A percentile compares a stretch with the other conserved stretches of the same genome.
Conservation (phyloP, 352 stramenopile genomes). For the Phytophthora hibernalis region DNA sequence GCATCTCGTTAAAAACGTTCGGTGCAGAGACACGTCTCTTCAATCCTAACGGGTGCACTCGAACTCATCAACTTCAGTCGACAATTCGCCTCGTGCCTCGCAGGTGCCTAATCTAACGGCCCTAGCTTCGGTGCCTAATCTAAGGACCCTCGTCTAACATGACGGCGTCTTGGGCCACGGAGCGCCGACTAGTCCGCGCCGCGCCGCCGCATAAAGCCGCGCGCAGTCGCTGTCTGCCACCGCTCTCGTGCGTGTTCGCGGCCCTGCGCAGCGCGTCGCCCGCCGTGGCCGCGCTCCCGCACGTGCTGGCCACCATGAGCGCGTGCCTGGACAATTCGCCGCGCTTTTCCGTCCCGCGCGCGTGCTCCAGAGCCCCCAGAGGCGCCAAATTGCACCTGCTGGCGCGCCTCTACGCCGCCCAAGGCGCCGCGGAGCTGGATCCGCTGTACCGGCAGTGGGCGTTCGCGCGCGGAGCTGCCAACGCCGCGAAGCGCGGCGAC, state of each 20-base stretch:
- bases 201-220: not conserved
- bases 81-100: conserved; percentile 9
- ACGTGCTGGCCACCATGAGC: conserved; percentile 32
- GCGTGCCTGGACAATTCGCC: conserved; percentile 35
- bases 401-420: conserved; percentile 17
- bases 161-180: conserved; percentile 16
- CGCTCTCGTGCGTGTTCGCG: conserved; percentile 14
- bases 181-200: conserved; percentile 14
- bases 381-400: conserved; percentile 33
- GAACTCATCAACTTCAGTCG: conserved; percentile 17
- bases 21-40: conserved; percentile 12
- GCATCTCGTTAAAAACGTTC: conserved; percentile 9
- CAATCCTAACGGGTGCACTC: conserved; percentile 16
- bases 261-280: conserved; percentile 16
- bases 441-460: conserved; percentile 38
- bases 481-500: conserved; percentile 33
- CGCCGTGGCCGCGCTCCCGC: conserved; percentile 33
- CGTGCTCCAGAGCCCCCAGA: conserved; percentile 18
- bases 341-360: conserved; percentile 23
- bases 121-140: too few relatives aligned
- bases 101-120: too few relatives aligned
- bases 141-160: not conserved
- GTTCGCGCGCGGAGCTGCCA: conserved; percentile 34
- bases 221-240: conserved; percentile 11
- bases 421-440: conserved; percentile 7